These are phyloP conservation scores for Lablab purpureus DNA, from an alignment of 306 rosid genomes.

Conservation along the genomic window DNA sequence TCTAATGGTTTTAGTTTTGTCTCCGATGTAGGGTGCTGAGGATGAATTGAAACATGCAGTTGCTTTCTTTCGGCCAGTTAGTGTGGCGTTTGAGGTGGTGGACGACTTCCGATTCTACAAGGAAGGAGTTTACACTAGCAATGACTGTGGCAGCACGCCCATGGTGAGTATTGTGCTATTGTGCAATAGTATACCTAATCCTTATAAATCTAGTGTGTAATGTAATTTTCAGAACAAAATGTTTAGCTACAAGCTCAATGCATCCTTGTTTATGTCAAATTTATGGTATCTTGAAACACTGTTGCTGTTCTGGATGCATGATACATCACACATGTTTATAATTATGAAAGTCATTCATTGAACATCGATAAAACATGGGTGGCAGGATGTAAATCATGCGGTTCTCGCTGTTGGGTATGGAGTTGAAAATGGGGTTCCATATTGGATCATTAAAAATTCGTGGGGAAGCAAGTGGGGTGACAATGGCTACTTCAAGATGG, in stretches of 20 bases:
- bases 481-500: constrained; percentile 96
- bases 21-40: constrained; percentile 81
- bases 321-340: constrained; percentile 1
- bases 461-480: constrained; percentile 94
- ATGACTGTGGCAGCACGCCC: constrained; percentile 73
- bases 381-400: constrained; percentile 98
- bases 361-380: constrained; percentile 35
- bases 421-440: constrained; percentile 71
- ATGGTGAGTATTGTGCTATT: constrained; percentile 63
- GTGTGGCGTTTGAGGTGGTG: constrained; percentile 86
- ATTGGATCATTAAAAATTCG: constrained; percentile 92
- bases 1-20: constrained; percentile 24
- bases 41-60: constrained; percentile 91
- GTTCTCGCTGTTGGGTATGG: constrained; percentile 98
- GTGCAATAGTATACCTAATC: constrained; percentile 14
- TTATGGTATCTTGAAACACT: constrained; percentile 3
- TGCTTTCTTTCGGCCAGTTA: constrained; percentile 88
- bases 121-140: constrained; percentile 81
- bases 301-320: background rate
- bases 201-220: constrained; percentile 12
- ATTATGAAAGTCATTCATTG: background rate
- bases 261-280: background rate
- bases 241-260: constrained; percentile 26
- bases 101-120: constrained; percentile 63
- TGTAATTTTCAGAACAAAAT: constrained; percentile 9